A percentile compares a stretch with the other conserved stretches of the same genome.
Evolutionary conservation across 768 basidiomycete genomes (phyloP).

Genomic region (Russula sp.): DNA sequence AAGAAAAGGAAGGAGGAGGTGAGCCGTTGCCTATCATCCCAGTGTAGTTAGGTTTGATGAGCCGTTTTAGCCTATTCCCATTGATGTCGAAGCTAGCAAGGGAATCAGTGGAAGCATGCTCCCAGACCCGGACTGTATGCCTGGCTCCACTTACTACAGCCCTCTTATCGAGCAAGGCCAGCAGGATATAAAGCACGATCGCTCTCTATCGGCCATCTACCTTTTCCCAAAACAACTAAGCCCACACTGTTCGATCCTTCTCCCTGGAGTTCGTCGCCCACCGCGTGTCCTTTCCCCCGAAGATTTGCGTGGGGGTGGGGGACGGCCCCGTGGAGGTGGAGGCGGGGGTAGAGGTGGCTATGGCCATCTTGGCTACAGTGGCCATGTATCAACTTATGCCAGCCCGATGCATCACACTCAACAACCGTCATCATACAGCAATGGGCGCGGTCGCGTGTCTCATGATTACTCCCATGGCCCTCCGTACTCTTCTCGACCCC

Average conservation of each 20-base stretch:
- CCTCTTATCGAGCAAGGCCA: constrained; percentile 55
- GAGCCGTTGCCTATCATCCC: constrained; percentile 26
- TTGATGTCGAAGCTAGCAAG: constrained; percentile 62
- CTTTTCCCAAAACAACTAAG: constrained; percentile 82
- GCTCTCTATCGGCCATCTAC: constrained; percentile 79
- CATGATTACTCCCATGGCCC: constrained; percentile 23
- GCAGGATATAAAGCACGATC: constrained; percentile 80
- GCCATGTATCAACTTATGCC: constrained; percentile 5
- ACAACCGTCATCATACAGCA: constrained; percentile 14
- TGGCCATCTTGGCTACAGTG: constrained; percentile 19
- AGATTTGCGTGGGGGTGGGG: constrained; percentile 62
- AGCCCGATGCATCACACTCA: constrained; percentile 7
- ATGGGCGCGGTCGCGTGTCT: constrained; percentile 22
- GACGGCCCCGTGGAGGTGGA: constrained; percentile 31
- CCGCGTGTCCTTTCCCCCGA: constrained; percentile 52
- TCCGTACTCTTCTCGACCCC: constrained; percentile 26
- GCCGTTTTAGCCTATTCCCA: constrained; percentile 53
- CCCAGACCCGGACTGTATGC: constrained; percentile 82
- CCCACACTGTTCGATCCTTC: constrained; percentile 77
- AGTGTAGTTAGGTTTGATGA: constrained; percentile 7
- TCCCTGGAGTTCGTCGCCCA: constrained; percentile 61
- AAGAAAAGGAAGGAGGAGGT: constrained; percentile 80
- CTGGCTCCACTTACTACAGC: constrained; percentile 82
- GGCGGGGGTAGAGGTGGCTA: constrained; percentile 41
- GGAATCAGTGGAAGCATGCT: constrained; percentile 77